These are phyloP conservation scores for Fusarium sp. DNA, from an alignment of 2,329 filamentous ascomycete genomes.

Conservation along the genomic window DNA sequence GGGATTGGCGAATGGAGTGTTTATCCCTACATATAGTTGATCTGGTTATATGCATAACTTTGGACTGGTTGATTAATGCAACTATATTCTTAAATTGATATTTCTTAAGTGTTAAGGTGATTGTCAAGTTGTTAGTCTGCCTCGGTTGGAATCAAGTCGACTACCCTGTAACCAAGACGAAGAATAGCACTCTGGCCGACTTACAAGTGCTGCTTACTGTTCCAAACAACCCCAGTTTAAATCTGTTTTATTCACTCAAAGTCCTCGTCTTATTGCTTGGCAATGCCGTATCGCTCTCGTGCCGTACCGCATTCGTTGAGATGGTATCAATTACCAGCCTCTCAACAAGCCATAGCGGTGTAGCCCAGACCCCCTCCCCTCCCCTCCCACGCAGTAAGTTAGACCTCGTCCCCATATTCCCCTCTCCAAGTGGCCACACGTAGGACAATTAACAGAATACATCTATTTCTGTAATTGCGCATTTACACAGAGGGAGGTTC, in stretches of 20 bases:
- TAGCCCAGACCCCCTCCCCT: not conserved
- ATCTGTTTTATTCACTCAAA: not conserved
- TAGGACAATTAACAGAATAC: not conserved
- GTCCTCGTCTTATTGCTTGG: not conserved
- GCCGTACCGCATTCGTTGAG: not conserved
- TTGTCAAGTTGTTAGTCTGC: not conserved
- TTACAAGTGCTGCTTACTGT: not conserved
- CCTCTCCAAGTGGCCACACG: not conserved
- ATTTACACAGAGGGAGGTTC: no score
- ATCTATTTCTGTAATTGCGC: not conserved
- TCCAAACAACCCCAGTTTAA: not conserved
- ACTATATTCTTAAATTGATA: no score
- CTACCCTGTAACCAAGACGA: not conserved
- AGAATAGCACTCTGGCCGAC: not conserved
- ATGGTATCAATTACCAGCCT: not conserved
- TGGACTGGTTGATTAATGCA: no score
- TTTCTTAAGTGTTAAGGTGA: not conserved
- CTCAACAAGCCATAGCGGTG: slow-evolving; percentile 11
- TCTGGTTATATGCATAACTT: no score
- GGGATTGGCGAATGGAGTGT: slow-evolving; percentile 5
- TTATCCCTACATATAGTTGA: no score
- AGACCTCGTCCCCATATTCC: not conserved
- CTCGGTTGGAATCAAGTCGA: not conserved
- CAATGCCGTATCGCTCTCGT: not conserved
- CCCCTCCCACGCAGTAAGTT: no score